A percentile compares a stretch with the other conserved stretches of the same genome.
Evolutionary conservation across 2,329 filamentous ascomycete species (phyloP).

Genomic region (Drechslerella stenobrocha): DNA sequence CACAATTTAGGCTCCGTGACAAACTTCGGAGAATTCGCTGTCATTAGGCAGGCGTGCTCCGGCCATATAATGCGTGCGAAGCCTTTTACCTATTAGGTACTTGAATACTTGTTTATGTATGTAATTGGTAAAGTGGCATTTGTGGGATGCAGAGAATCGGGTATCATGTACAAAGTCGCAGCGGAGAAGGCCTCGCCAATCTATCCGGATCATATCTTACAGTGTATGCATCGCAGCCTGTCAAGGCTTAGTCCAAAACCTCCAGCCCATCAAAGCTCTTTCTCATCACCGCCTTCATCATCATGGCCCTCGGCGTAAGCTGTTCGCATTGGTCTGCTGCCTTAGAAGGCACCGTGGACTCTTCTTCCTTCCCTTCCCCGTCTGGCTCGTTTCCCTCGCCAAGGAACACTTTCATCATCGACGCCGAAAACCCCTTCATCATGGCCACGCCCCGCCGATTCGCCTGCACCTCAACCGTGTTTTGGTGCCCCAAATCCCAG

Average conservation of each 20-base stretch:
- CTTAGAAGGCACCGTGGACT: slow-evolving; percentile 52
- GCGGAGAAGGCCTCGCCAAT: slow-evolving; percentile 1
- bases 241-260: slow-evolving; percentile 62
- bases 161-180: not conserved
- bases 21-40: too few species aligned
- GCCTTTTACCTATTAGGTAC: too few species aligned
- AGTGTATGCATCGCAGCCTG: too few species aligned
- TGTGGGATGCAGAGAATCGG: slow-evolving; percentile 13
- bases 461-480: slow-evolving; percentile 60
- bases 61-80: too few species aligned
- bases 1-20: not conserved
- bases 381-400: slow-evolving; percentile 57
- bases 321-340: slow-evolving; percentile 56
- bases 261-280: slow-evolving; percentile 63
- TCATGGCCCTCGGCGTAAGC: slow-evolving; percentile 58
- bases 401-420: slow-evolving; percentile 42
- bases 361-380: slow-evolving; percentile 53
- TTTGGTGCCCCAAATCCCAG: slow-evolving; percentile 62
- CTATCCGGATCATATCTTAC: too few species aligned
- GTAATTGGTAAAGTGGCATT: slow-evolving; percentile 22
- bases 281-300: slow-evolving; percentile 62
- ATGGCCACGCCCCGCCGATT: slow-evolving; percentile 64
- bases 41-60: too few species aligned
- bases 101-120: slow-evolving; percentile 5
- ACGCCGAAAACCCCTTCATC: slow-evolving; percentile 62